phyloP scores from a whole-genome alignment of 345 rosid species.

The Ailanthus altissimus region DNA sequence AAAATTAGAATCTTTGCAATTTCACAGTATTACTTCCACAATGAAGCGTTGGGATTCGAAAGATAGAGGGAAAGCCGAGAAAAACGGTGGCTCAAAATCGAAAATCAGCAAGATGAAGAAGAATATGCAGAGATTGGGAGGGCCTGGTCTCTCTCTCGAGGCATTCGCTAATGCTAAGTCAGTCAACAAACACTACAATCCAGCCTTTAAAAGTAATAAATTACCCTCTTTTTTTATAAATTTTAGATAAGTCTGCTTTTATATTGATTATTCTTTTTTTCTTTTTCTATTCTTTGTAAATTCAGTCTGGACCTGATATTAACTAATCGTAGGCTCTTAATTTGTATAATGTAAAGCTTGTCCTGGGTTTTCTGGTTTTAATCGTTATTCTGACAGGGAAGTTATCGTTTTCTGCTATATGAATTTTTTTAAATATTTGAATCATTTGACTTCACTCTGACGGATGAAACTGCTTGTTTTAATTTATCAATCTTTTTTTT shows the following conservation, averaged over 20 bases:
- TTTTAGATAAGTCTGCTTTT: neutral
- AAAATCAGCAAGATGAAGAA: slow-evolving; percentile 33
- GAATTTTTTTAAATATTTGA: neutral
- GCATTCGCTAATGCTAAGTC: slow-evolving; percentile 75
- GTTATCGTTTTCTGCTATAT: neutral
- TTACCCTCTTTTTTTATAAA: neutral
- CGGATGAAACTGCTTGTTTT: neutral
- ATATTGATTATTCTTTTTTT: neutral
- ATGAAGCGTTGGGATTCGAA: slow-evolving; percentile 42
- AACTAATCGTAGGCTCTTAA: neutral
- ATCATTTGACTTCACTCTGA: neutral
- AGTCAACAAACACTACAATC: slow-evolving; percentile 49
- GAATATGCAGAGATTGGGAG: slow-evolving; percentile 77
- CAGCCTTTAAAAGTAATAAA: slow-evolving; percentile 59
- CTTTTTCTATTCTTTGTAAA: neutral
- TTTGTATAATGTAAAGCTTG: neutral
- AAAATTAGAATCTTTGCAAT: neutral
- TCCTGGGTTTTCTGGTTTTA: neutral
- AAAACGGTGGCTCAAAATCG: slow-evolving; percentile 25
- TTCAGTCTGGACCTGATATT: neutral
- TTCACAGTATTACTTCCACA: neutral
- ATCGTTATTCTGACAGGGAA: neutral
- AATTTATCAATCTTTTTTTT: neutral
- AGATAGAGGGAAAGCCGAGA: slow-evolving; percentile 13
- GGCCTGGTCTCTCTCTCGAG: slow-evolving; percentile 81